These are phyloP conservation scores for Ceriops decandra DNA, from an alignment of 345 rosid species.

Conservation along the genomic window DNA sequence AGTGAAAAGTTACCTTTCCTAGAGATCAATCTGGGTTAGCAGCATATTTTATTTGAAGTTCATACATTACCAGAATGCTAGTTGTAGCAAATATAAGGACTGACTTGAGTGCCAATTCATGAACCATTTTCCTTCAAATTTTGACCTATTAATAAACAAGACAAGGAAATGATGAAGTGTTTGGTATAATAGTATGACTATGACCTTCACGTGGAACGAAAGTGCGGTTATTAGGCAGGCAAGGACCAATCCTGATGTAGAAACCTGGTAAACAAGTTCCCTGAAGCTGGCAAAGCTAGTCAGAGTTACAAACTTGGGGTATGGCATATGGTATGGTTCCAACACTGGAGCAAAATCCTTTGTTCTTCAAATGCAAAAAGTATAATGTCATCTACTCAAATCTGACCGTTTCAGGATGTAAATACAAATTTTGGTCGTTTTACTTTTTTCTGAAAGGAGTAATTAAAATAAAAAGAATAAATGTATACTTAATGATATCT, in stretches of 20 bases:
- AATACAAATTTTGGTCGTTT: neutral
- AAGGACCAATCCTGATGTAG: constrained; percentile 61
- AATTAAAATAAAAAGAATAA: neutral
- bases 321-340: constrained; percentile 79
- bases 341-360: constrained; percentile 56
- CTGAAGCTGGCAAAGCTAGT: constrained; percentile 2
- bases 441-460: neutral
- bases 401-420: neutral
- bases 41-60: neutral
- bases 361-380: constrained; percentile 10
- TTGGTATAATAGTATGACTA: neutral
- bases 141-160: neutral
- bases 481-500: neutral
- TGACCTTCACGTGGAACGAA: constrained; percentile 66
- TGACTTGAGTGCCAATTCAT: constrained; percentile 52
- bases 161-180: neutral
- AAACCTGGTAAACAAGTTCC: constrained; percentile 40
- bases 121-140: constrained; percentile 35
- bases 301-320: constrained; percentile 55
- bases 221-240: constrained; percentile 48
- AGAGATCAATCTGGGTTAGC: neutral
- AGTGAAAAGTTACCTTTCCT: neutral
- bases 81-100: constrained; percentile 68
- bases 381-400: neutral
- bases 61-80: constrained; percentile 64